Evolutionary conservation across 2,329 filamentous ascomycete species (phyloP).

Genomic region (Didymella pomorum): DNA sequence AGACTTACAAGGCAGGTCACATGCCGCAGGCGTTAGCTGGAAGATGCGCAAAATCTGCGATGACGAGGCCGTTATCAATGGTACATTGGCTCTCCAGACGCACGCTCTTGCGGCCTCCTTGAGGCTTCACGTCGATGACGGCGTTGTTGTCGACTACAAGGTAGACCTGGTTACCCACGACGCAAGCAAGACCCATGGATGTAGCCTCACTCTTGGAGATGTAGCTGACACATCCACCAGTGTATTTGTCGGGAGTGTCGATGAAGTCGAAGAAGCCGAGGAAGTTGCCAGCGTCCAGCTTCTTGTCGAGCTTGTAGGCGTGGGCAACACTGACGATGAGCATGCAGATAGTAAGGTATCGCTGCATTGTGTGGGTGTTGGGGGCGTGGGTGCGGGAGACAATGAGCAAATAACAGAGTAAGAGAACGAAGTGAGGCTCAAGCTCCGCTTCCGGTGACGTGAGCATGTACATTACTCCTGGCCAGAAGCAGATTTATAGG

Average conservation of each 20-base stretch:
- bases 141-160: conserved; percentile 34
- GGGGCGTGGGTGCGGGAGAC: not conserved
- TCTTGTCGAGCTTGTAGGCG: conserved; percentile 27
- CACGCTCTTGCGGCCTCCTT: conserved; percentile 35
- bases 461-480: not conserved
- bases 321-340: conserved; percentile 1
- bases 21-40: conserved; percentile 39
- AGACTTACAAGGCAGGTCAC: conserved; percentile 44
- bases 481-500: too few species aligned
- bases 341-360: not conserved
- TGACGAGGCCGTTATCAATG: conserved; percentile 37
- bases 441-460: not conserved
- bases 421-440: not conserved
- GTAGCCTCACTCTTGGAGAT: conserved; percentile 28
- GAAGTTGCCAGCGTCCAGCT: conserved; percentile 32
- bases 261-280: conserved; percentile 30
- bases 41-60: conserved; percentile 42
- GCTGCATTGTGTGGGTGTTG: conserved; percentile 1
- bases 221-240: conserved; percentile 34
- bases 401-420: too few species aligned
- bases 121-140: conserved; percentile 1
- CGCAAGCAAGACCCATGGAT: conserved; percentile 26
- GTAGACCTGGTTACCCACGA: conserved; percentile 26
- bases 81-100: conserved; percentile 32
- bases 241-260: conserved; percentile 22